Evolutionary conservation across 1,284 basidiomycete species (phyloP).

Genomic region (Phellopilus nigrolimitatus): DNA sequence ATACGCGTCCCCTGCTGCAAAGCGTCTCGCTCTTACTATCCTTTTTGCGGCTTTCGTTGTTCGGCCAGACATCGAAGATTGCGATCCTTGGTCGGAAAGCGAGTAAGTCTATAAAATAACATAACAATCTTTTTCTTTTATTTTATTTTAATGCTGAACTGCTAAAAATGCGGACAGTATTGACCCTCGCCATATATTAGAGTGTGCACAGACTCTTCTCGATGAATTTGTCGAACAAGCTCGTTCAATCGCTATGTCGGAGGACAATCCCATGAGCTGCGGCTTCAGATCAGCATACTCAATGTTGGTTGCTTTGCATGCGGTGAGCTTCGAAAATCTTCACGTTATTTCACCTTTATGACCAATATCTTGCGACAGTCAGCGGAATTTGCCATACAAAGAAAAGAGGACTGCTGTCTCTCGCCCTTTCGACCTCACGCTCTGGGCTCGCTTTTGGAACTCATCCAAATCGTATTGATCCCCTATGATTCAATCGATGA

Average conservation of each 20-base stretch:
- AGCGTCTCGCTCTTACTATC: constrained; percentile 50
- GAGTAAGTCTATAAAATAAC: constrained; percentile 5
- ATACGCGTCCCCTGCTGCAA: constrained; percentile 51
- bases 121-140: neutral
- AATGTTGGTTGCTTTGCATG: constrained; percentile 14
- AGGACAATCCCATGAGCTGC: neutral
- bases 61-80: constrained; percentile 34
- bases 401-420: neutral
- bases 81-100: constrained; percentile 11
- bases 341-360: neutral
- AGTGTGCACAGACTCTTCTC: constrained; percentile 13
- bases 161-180: no score
- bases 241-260: neutral
- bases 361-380: neutral
- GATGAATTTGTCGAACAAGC: constrained; percentile 9
- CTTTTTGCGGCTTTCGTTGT: constrained; percentile 53
- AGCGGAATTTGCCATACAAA: constrained; percentile 2
- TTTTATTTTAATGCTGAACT: neutral
- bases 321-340: constrained; percentile 4
- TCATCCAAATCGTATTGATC: constrained; percentile 35
- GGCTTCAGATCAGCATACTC: neutral
- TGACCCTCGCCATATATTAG: constrained; percentile 3
- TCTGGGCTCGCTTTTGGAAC: constrained; percentile 37
- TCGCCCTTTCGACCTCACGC: constrained; percentile 43
- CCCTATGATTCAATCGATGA: constrained; percentile 21